phyloP scores from a whole-genome alignment of 2,329 filamentous ascomycete genomes.

The Aspergillus brunneoviolaceus region DNA sequence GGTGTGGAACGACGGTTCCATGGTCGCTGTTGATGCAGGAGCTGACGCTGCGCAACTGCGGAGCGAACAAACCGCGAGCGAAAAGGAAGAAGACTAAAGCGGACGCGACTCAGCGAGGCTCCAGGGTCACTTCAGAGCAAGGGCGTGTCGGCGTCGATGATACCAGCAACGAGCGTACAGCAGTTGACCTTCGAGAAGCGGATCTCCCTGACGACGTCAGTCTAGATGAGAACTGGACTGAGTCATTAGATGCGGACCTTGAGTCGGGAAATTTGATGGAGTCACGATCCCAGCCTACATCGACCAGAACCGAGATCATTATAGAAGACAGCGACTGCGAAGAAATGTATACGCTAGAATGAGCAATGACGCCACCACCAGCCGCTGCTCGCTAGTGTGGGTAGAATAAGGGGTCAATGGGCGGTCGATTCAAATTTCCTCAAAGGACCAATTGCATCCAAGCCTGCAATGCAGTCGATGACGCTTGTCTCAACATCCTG shows the following conservation, averaged over 20 bases:
- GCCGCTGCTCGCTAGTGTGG: neutral
- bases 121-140: neutral
- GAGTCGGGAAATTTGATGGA: conserved; percentile 24
- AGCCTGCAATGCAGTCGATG: conserved; percentile 29
- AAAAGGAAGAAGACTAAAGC: conserved; percentile 62
- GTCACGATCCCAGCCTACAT: conserved; percentile 11
- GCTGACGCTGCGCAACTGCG: conserved; percentile 70
- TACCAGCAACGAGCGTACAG: neutral
- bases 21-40: conserved; percentile 85
- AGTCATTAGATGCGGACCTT: conserved; percentile 27
- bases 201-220: conserved; percentile 24
- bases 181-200: conserved; percentile 20
- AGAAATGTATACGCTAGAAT: conserved; percentile 46
- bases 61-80: conserved; percentile 63
- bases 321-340: conserved; percentile 59
- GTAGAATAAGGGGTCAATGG: neutral
- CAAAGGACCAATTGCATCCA: conserved; percentile 37
- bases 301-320: conserved; percentile 40
- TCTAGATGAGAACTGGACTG: conserved; percentile 37
- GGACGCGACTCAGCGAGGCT: neutral
- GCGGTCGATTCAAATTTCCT: conserved; percentile 34
- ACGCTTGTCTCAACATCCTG: conserved; percentile 36
- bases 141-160: neutral
- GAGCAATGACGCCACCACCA: conserved; percentile 10
- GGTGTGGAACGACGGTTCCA: conserved; percentile 60